phyloP scores from a whole-genome alignment of 805 yeast genomes.

The Kurtzmaniella fragi region DNA sequence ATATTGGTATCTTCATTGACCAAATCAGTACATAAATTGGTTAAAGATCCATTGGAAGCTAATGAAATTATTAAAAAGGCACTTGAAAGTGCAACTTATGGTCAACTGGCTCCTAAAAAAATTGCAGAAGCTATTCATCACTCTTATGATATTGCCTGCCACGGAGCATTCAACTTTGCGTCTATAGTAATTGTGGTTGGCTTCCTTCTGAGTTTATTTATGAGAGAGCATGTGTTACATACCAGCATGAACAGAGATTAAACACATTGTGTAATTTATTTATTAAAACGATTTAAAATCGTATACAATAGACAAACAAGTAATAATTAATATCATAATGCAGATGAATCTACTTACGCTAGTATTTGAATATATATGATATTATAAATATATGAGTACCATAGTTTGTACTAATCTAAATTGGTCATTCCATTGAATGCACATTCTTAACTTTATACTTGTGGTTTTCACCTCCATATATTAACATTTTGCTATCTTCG shows the following conservation, averaged over 20 bases:
- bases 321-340: too few relatives aligned
- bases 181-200: conserved; percentile 37
- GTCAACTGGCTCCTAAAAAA: conserved; percentile 48
- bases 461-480: conserved; percentile 16
- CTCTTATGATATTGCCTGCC: conserved; percentile 50
- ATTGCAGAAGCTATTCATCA: conserved; percentile 42
- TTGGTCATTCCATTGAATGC: not conserved
- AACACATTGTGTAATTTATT: not conserved
- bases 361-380: not conserved
- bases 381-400: not conserved
- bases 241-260: conserved; percentile 43
- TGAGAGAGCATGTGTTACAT: conserved; percentile 57
- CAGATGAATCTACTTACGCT: not conserved
- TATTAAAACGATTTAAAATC: too few relatives aligned
- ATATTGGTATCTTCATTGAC: conserved; percentile 27
- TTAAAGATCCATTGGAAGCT: conserved; percentile 34
- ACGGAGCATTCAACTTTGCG: conserved; percentile 49
- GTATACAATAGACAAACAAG: too few relatives aligned
- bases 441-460: conserved; percentile 14
- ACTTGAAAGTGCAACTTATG: conserved; percentile 51
- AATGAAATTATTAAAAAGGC: conserved; percentile 46
- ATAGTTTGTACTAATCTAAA: not conserved
- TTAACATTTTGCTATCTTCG: conserved; percentile 8
- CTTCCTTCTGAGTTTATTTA: conserved; percentile 37
- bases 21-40: conserved; percentile 11